Evolutionary conservation across 495 filamentous ascomycete species (phyloP), one percentile per base, ranked within the genome.

Genomic region (Darksidea phi): DNA sequence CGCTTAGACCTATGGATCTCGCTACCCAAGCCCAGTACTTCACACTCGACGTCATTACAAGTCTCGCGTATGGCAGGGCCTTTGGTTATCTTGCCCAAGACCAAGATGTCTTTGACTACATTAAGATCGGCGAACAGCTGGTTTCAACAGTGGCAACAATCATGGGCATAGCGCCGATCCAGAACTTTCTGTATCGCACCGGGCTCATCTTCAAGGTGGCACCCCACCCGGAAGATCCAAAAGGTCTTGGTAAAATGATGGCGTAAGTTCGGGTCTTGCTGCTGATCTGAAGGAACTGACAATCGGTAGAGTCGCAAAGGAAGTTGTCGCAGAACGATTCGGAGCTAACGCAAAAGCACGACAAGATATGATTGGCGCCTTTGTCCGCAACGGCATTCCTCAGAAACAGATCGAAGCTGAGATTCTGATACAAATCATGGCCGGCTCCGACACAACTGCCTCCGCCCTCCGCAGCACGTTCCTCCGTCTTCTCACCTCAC

Each of bases 31-130:
- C 67, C 0, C 75, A 77, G 18, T 80, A 70, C 54, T 71, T 79
- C 48, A 76, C 77, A n/a, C 61, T 79, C 8, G 79, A 82, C 52
- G 71, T 78, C 17, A 75, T 81, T 48, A 71, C 69, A 34, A 65
- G 69, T 20, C 58, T 80, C 15, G 76, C 72, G 17, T 77, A 79
- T 45, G 73, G 78, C 5, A 63, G 68, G 26, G 59, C 73, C 1
- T 76, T 77, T 46, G 76, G 77, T 26, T 73, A 70, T 63, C 49
- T 79, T 10, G 57, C 69, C 13, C 60, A 56, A n/a, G 78, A 84
- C 53, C 60, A 59, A 3, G 82, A 86, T 64, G 66, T 77, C 12
- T 73, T 76, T 55, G 75, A 75, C 37, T 82, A 80, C 53, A 71
- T 81, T 26, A 63, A 72, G 54, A 73, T 70, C 11, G 49, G 70